Evolutionary conservation across 768 basidiomycete species (phyloP), one percentile per base, ranked within the genome.

Genomic region (Rhodotorula taiwanensis): DNA sequence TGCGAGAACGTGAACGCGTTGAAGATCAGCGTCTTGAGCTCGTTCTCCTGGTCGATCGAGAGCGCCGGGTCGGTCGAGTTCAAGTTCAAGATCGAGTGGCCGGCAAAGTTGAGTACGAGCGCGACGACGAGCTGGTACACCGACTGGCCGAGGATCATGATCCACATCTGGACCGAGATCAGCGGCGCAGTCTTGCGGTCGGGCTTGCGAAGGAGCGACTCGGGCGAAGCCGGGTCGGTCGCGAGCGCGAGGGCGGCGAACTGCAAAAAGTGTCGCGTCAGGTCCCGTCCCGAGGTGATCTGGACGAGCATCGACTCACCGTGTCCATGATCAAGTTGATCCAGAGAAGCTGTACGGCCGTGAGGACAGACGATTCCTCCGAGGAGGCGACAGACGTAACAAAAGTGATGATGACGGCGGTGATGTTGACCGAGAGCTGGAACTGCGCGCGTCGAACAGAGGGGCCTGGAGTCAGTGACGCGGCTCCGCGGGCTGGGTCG

Each of bases 1-100:
- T 98, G 95, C 33, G 89, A 88, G 74, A 97, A 97, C 52, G 98
- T 94, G 72, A 97, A 99, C n/a, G 85, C 82, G 72, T 98, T 99
- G 83, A 99, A 99, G 36, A 97, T 89, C 23, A 98, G 79, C 0
- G 94, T 92, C 4, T 73, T 65, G 27, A 73, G 61, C 45, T 64
- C 62, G 62, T 66, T 67, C 25, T 67, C 70, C 49, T 78, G 71
- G 28, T 64, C 61, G 36, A 72, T 68, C 28, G 75, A 73, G 28
- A 59, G 56, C 20, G 50, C 66, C 30, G 43, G 27, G 61, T 72
- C 68, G 45, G 45, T 36, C 41, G 51, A 36, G 51, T 79, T 62
- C 41, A 74, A 48, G 13, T 70, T 83, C 44, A 97, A 82, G 60
- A 98, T 94, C 33, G 75, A 59, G 25, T 79, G 71, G 20, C 93